phyloP scores from a whole-genome alignment of 2,329 filamentous ascomycete species.

The Arthrinium phaeospermum region DNA sequence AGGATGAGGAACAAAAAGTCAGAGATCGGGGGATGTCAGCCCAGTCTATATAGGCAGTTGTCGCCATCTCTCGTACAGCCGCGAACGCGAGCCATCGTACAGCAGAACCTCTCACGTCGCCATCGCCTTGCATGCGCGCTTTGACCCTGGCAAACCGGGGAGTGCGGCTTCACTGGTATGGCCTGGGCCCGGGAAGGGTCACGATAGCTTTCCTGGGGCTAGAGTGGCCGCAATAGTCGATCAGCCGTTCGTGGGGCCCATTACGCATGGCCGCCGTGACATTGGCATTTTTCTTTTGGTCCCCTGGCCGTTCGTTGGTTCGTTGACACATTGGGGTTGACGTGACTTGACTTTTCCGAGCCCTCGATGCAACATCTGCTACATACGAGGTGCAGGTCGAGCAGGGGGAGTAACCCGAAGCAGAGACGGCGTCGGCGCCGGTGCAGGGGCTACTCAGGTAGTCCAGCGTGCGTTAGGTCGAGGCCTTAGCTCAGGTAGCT shows the following conservation, averaged over 20 bases:
- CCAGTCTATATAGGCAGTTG: constrained; percentile 5
- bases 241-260: neutral
- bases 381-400: neutral
- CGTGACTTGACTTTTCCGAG: neutral
- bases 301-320: neutral
- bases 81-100: neutral
- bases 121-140: neutral
- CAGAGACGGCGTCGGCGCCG: neutral
- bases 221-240: neutral
- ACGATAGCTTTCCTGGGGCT: neutral
- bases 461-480: neutral
- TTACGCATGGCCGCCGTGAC: neutral
- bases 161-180: neutral
- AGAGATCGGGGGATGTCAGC: neutral
- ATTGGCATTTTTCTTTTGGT: neutral
- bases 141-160: no score
- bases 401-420: neutral
- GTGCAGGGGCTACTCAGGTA: neutral
- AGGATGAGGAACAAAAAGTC: constrained; percentile 1
- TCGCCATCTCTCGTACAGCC: neutral
- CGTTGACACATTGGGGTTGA: neutral
- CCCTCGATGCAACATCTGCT: neutral
- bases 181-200: neutral
- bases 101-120: neutral
- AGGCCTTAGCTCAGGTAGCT: constrained; percentile 11